Percentiles rank a stretch among this genome's conserved stretches.
Evolutionary conservation across 1,284 basidiomycete genomes (phyloP).

Genomic region (Singerocomus inundabilis): DNA sequence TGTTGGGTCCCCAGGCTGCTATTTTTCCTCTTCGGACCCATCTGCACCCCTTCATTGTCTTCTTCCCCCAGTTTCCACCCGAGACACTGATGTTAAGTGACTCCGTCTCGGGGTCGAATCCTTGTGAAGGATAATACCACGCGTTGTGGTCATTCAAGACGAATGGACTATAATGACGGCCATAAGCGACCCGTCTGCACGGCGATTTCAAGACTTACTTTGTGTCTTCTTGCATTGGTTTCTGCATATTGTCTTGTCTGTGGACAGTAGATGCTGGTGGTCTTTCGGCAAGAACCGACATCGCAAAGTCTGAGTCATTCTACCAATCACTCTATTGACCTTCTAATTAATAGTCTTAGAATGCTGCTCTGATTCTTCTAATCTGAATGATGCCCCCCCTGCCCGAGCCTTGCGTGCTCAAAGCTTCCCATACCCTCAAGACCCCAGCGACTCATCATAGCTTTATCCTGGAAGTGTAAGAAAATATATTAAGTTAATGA

Average conservation of each 20-base stretch:
- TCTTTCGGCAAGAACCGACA: constrained; percentile 25
- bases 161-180: constrained; percentile 31
- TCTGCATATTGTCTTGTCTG: constrained; percentile 22
- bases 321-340: not conserved
- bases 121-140: constrained; percentile 77
- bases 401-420: constrained; percentile 57
- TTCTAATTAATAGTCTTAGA: constrained; percentile 3
- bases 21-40: constrained; percentile 79
- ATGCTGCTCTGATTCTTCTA: constrained; percentile 1
- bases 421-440: constrained; percentile 90
- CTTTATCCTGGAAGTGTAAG: constrained; percentile 67
- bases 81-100: constrained; percentile 45
- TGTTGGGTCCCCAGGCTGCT: constrained; percentile 71
- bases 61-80: constrained; percentile 78
- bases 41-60: constrained; percentile 62
- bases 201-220: constrained; percentile 22
- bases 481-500: constrained; percentile 8
- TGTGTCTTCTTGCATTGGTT: constrained; percentile 32
- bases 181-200: constrained; percentile 7
- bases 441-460: constrained; percentile 93
- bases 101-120: constrained; percentile 61
- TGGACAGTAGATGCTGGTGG: not conserved
- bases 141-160: constrained; percentile 69
- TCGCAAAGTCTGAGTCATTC: not conserved
- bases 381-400: constrained; percentile 45